Percentiles rank a stretch among this genome's conserved stretches.
Evolutionary conservation across 108 stramenopile genomes (phyloP).

Genomic region (Nitzschia palea): DNA sequence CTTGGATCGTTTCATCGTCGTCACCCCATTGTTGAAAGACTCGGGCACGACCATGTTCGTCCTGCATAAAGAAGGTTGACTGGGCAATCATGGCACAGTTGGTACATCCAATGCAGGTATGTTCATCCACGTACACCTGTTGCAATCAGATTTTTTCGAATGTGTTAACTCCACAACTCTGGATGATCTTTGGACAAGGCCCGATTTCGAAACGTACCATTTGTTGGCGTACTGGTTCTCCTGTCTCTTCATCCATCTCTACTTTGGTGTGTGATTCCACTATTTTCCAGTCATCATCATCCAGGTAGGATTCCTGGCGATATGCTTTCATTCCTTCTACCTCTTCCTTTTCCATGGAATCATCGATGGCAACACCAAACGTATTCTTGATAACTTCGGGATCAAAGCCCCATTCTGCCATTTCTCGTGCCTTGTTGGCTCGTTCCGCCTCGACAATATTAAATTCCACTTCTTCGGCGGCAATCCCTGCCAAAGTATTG

Average conservation of each 20-base stretch:
- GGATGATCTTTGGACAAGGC: neutral
- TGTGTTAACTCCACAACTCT: no score
- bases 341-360: slow-evolving; percentile 56
- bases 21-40: slow-evolving; percentile 94
- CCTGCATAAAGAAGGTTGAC: slow-evolving; percentile 92
- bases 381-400: slow-evolving; percentile 59
- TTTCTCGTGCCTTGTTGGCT: slow-evolving; percentile 79
- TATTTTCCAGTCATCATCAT: slow-evolving; percentile 57
- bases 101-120: slow-evolving; percentile 90
- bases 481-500: slow-evolving; percentile 60
- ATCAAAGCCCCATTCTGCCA: slow-evolving; percentile 84
- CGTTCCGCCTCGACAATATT: slow-evolving; percentile 72
- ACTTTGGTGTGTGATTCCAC: slow-evolving; percentile 75
- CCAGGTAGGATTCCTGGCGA: slow-evolving; percentile 48
- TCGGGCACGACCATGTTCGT: slow-evolving; percentile 84
- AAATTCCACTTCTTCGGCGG: slow-evolving; percentile 76
- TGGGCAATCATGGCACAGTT: slow-evolving; percentile 89
- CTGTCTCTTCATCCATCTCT: slow-evolving; percentile 65
- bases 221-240: slow-evolving; percentile 73
- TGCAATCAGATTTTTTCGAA: no score
- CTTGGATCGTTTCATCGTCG: slow-evolving; percentile 77
- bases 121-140: slow-evolving; percentile 91
- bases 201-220: slow-evolving; percentile 34
- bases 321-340: slow-evolving; percentile 52
- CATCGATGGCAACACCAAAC: slow-evolving; percentile 66